phyloP scores from a whole-genome alignment of 176 grass and related monocot genomes.

The Oropetium thomaeum region DNA sequence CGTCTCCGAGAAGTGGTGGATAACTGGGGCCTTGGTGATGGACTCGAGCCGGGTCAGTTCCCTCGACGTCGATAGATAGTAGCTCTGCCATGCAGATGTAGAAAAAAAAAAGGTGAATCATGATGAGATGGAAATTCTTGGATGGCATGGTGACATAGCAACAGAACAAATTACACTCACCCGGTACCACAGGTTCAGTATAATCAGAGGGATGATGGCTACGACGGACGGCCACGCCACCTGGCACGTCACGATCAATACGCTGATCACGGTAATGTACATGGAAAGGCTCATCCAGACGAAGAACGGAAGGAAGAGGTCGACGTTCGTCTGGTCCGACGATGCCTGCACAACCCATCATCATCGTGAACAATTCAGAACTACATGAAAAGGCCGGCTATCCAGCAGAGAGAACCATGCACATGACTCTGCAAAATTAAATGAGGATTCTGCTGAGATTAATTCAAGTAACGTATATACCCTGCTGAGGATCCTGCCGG shows the following conservation, averaged over 20 bases:
- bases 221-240: slow-evolving; percentile 87
- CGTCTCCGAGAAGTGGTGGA: slow-evolving; percentile 98
- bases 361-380: not conserved
- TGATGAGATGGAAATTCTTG: no score
- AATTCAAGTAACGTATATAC: slow-evolving; percentile 15
- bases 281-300: slow-evolving; percentile 67
- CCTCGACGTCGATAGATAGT: slow-evolving; percentile 83
- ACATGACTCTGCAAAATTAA: not conserved
- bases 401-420: not conserved
- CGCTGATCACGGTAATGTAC: slow-evolving; percentile 82
- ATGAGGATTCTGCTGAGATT: no score
- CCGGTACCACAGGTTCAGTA: slow-evolving; percentile 93
- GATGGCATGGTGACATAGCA: not conserved
- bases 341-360: slow-evolving; percentile 73
- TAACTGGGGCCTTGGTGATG: slow-evolving; percentile 97
- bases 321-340: slow-evolving; percentile 90
- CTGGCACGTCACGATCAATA: slow-evolving; percentile 69
- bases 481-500: slow-evolving; percentile 94
- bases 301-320: slow-evolving; percentile 89
- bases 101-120: not conserved
- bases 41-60: slow-evolving; percentile 92
- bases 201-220: slow-evolving; percentile 60
- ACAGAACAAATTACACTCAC: slow-evolving; percentile 32
- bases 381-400: not conserved
- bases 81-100: slow-evolving; percentile 30